Conservation (phyloP, 495 filamentous ascomycete genomes). For the Xylaria nigripes region DNA sequence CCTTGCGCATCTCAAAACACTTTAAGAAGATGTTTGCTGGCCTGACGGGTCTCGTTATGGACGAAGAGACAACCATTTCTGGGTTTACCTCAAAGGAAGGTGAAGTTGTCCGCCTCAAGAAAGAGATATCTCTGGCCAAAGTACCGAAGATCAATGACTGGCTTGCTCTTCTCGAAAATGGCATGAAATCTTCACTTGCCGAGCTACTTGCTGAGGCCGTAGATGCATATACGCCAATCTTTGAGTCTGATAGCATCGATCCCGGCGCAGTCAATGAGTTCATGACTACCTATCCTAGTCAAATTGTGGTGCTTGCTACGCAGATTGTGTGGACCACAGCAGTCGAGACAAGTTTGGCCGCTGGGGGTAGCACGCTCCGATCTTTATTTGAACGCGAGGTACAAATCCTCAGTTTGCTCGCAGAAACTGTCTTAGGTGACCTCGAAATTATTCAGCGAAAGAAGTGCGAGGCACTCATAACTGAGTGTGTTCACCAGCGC, state of each 20-base stretch:
- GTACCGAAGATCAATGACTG: constrained; percentile 97
- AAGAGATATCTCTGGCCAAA: constrained; percentile 82
- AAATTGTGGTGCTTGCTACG: constrained; percentile 92
- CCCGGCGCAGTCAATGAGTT: constrained; percentile 61
- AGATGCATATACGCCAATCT: constrained; percentile 64
- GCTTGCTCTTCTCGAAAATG: constrained; percentile 80
- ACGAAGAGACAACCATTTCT: constrained; percentile 79
- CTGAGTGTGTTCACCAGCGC: constrained; percentile 95
- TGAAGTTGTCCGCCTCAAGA: constrained; percentile 79
- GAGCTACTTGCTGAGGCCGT: constrained; percentile 83
- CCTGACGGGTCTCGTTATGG: constrained; percentile 78
- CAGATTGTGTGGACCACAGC: constrained; percentile 87
- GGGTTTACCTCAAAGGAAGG: constrained; percentile 95
- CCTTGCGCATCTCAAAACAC: constrained; percentile 89
- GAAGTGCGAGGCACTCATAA: constrained; percentile 98
- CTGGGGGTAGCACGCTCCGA: constrained; percentile 58
- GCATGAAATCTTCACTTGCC: constrained; percentile 89
- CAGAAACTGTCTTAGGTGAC: constrained; percentile 82
- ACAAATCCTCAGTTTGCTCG: constrained; percentile 71
- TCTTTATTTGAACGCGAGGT: constrained; percentile 67
- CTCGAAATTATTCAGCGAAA: constrained; percentile 78
- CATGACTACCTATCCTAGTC: constrained; percentile 74
- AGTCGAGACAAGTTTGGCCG: constrained; percentile 65
- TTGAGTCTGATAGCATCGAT: constrained; percentile 57
- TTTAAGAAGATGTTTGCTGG: constrained; percentile 99